Evolutionary conservation across 2,329 filamentous ascomycete genomes (phyloP).

Genomic region (Periconia sp.): DNA sequence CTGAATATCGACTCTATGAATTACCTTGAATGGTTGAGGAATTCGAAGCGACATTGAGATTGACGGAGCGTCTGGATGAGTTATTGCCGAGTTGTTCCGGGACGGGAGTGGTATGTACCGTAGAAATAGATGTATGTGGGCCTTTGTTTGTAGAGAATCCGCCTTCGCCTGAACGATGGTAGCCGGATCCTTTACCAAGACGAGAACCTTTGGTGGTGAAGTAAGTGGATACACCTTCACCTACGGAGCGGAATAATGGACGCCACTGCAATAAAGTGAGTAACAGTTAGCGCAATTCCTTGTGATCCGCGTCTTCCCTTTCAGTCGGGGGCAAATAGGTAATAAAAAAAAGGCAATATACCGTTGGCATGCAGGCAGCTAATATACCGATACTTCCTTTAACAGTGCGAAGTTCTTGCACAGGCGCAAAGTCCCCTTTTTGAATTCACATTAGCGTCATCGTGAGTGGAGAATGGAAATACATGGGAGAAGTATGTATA

Average conservation of each 20-base stretch:
- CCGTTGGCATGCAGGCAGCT: conserved; percentile 16
- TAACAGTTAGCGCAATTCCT: not conserved
- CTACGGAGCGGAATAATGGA: conserved; percentile 14
- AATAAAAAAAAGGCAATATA: not conserved
- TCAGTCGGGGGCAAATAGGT: too few species aligned
- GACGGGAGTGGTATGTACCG: not conserved
- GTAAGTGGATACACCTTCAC: conserved; percentile 7
- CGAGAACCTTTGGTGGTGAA: not conserved
- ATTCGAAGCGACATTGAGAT: not conserved
- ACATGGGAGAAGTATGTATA: not conserved
- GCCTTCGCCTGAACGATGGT: not conserved
- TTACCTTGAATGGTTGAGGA: not conserved
- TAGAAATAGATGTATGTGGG: not conserved
- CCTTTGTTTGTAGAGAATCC: not conserved
- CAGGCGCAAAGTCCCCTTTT: conserved; percentile 12
- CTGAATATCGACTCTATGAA: not conserved
- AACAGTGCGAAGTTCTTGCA: conserved; percentile 6
- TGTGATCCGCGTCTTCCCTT: too few species aligned
- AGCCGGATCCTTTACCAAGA: not conserved
- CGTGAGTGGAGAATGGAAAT: not conserved
- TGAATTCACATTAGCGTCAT: not conserved
- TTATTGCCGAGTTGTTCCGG: not conserved
- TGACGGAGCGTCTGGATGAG: not conserved
- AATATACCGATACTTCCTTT: conserved; percentile 10
- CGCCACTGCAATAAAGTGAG: conserved; percentile 4